Conservation (phyloP, 1,139 yeast genomes). For the Candida sanyaensis region DNA sequence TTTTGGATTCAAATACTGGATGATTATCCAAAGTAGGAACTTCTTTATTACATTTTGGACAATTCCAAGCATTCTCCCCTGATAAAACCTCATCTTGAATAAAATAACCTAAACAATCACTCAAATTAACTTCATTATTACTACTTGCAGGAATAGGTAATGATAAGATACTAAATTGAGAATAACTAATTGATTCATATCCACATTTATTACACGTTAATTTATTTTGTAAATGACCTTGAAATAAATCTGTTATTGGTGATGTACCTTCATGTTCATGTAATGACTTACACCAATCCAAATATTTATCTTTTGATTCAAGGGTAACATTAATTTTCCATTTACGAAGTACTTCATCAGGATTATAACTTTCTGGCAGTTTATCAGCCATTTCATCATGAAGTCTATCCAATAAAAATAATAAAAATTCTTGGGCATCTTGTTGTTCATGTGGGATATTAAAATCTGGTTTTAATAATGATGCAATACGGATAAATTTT, state of each 20-base stretch:
- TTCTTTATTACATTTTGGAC: constrained; percentile 62
- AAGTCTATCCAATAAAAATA: constrained; percentile 63
- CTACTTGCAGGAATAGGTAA: constrained; percentile 59
- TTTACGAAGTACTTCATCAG: constrained; percentile 29
- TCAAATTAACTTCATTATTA: constrained; percentile 29
- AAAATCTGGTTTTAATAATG: constrained; percentile 61
- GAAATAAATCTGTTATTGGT: constrained; percentile 63
- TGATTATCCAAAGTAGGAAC: constrained; percentile 33
- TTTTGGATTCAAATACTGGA: constrained; percentile 38
- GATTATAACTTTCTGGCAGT: constrained; percentile 13
- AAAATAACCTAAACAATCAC: constrained; percentile 66
- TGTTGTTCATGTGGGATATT: constrained; percentile 73
- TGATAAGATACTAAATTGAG: constrained; percentile 64
- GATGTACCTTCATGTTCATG: constrained; percentile 61
- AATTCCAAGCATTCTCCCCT: constrained; percentile 79
- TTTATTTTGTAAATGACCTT: constrained; percentile 68
- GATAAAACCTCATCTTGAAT: constrained; percentile 67
- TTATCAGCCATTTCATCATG: constrained; percentile 62
- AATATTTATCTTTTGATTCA: constrained; percentile 50
- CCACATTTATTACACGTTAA: constrained; percentile 67
- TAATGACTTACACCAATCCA: constrained; percentile 57
- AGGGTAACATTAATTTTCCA: constrained; percentile 35
- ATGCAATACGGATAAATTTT: constrained; percentile 57
- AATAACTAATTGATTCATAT: constrained; percentile 55
- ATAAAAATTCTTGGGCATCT: constrained; percentile 74